phyloP scores from a whole-genome alignment of 2,329 filamentous ascomycete species.

The Calonectria crousiana region DNA sequence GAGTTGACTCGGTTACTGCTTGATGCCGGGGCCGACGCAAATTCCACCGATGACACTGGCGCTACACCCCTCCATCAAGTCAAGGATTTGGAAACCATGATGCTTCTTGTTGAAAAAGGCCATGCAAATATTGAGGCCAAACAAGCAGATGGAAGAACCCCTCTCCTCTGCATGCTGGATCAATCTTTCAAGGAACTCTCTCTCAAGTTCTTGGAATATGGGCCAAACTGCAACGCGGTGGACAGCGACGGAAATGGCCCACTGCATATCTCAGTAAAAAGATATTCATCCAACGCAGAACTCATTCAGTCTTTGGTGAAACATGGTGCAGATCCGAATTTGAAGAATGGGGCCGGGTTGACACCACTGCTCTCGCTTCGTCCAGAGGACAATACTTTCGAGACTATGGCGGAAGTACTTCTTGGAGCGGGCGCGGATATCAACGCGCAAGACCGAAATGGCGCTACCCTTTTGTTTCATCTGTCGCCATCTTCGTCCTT shows the following conservation, averaged over 20 bases:
- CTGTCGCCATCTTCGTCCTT: background rate
- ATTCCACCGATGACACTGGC: conserved; percentile 29
- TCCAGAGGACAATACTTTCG: background rate
- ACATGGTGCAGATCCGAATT: conserved; percentile 39
- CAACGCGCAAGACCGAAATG: conserved; percentile 28
- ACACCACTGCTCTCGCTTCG: conserved; percentile 29
- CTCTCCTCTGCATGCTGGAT: conserved; percentile 32
- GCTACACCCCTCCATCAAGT: conserved; percentile 34
- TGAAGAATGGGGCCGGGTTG: conserved; percentile 28
- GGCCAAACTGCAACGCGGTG: conserved; percentile 27
- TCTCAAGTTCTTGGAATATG: conserved; percentile 32
- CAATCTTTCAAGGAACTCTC: background rate
- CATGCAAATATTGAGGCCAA: conserved; percentile 40
- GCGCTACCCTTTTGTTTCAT: conserved; percentile 33
- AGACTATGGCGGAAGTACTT: background rate
- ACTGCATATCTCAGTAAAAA: conserved; percentile 31
- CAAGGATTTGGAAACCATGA: conserved; percentile 19
- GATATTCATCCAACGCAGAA: background rate
- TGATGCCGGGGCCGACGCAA: conserved; percentile 40
- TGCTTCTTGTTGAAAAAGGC: conserved; percentile 39
- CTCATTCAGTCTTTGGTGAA: conserved; percentile 28
- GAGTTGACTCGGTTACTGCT: conserved; percentile 32
- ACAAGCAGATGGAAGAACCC: conserved; percentile 33
- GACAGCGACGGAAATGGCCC: conserved; percentile 37
- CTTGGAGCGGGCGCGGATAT: conserved; percentile 41